Base-by-base conservation (phyloP, 2,329 filamentous ascomycete genomes). In the Didymella sp. region DNA sequence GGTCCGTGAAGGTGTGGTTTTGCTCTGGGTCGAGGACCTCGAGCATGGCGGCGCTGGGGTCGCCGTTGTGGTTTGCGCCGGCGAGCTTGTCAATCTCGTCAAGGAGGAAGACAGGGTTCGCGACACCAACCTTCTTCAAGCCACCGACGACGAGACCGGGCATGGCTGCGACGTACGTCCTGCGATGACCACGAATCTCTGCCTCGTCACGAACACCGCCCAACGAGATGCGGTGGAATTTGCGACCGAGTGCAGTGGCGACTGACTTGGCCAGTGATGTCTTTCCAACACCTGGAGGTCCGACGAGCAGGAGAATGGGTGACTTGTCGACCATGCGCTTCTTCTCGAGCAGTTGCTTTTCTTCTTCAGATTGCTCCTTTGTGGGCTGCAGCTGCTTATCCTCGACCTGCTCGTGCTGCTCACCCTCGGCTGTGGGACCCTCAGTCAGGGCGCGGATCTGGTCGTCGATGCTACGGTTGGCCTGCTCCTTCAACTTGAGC, bases 151-250 rank as follows among this genome's bases (percentile, higher is more conserved):
- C 90, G 52, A 98, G 82, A 51, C 95, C 95, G 9, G 95, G 95
- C 94, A 99, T 97, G n/a, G 95, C 95, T 21, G 95, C 95, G 56
- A 99, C 95, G 72, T 99, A 99, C 0, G 95, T 99, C 66, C 95
- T 85, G 53, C 95, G 86, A 77, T 99, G 95, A 9, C 95, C 95
- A 58, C 95, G 87, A 58, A 99, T 98, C 78, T 99, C 95, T 15
- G 95, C 95, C 76, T 99, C 95, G 70, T 99, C 95, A 51, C 95
- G 85, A 3, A 99, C 94, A 66, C 95, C 95, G 59, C 95, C 95
- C 4, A 99, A 87, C 3, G 95, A 98, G 68, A 99, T 97, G 42
- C 95, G 88, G 76, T 99, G 94, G 76, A 99, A 99, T 75, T 97
- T 96, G 62, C 95, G 88, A 15, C 94, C 94, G 11, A 99, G 83